Evolutionary conservation across 192 early-diverging fungal genomes (phyloP), one percentile per base, ranked within the genome.

Genomic region (Pilobolus umbonatus): DNA sequence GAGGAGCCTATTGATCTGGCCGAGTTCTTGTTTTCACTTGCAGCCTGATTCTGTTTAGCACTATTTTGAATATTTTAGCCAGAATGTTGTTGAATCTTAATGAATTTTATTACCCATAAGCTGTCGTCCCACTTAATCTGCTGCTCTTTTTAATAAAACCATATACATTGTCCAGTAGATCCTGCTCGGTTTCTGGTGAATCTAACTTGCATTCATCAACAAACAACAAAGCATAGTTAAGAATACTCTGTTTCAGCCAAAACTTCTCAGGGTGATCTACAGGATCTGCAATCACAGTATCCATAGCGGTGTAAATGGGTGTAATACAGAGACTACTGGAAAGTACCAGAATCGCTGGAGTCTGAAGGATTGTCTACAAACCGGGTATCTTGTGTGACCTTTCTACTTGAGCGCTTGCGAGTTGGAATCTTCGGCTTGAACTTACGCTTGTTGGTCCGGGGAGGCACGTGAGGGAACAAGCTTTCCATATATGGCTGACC

Each of bases 241-340:
- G 25, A 46, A 46, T 46, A 21, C 44, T 46, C 8, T 24, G 15
- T 14, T 21, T 1, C 3, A 14, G 9, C 22, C 21, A 46, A 24
- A 24, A 46, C 21, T 46, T 10, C 21, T 5, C 44, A 24, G 44
- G 44, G 15, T 46, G n/a, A 46, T 47, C 22, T 26, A 47, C 12
- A 26, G 45, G 45, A 47, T 47, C 45, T 19, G 24, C 45, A 26
- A 26, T 47, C 22, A 47, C 45, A 47, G 45, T 25, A 47, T 47
- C 45, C 22, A 47, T 26, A 26, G 22, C 24, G 45, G 22, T 25
- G 45, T 47, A 47, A 25, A 47, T 26, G 45, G n/a, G n/a, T n/a
- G n/a, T n/a, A n/a, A n/a, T n/a, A n/a, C n/a, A n/a, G n/a, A n/a
- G n/a, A n/a, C n/a, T n/a, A n/a, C n/a, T n/a, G n/a, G n/a, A n/a